Evolutionary conservation across 2,329 filamentous ascomycete species (phyloP).

Genomic region (Fusarium sp.): DNA sequence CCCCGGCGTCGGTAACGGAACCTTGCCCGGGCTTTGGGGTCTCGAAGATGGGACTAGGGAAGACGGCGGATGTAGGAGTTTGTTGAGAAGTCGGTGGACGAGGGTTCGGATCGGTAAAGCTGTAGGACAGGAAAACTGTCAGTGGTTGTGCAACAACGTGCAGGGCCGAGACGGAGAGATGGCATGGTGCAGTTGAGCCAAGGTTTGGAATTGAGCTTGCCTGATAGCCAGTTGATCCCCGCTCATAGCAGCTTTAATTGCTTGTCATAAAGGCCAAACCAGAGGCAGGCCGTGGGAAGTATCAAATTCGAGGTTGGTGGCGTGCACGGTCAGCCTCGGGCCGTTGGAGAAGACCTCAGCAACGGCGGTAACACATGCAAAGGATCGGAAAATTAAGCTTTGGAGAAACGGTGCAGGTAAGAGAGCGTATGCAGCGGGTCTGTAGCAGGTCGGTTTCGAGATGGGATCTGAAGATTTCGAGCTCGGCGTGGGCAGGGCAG

Average conservation of each 20-base stretch:
- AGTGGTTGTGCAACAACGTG: slow-evolving; percentile 45
- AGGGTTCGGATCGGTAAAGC: slow-evolving; percentile 74
- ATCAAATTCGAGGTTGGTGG: slow-evolving; percentile 32
- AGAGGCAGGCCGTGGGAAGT: slow-evolving; percentile 24
- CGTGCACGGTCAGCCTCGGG: slow-evolving; percentile 36
- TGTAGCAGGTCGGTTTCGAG: slow-evolving; percentile 10
- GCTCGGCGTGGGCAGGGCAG: slow-evolving; percentile 28
- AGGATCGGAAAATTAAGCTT: slow-evolving; percentile 10
- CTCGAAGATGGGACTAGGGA: slow-evolving; percentile 67
- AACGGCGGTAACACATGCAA: slow-evolving; percentile 33
- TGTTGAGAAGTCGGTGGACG: slow-evolving; percentile 69
- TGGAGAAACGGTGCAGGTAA: slow-evolving; percentile 4
- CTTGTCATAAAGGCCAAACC: slow-evolving; percentile 42
- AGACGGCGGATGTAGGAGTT: slow-evolving; percentile 65
- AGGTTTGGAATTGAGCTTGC: slow-evolving; percentile 51
- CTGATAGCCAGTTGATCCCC: slow-evolving; percentile 68
- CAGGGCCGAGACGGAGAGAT: slow-evolving; percentile 23
- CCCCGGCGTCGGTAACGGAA: slow-evolving; percentile 61
- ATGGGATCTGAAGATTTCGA: slow-evolving; percentile 21
- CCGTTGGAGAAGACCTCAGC: slow-evolving; percentile 27
- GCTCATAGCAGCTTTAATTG: slow-evolving; percentile 68
- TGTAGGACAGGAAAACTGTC: slow-evolving; percentile 51
- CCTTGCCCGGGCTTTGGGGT: slow-evolving; percentile 64
- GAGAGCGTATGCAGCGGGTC: slow-evolving; percentile 2
- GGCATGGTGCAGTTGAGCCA: slow-evolving; percentile 7